Conservation (phyloP, 768 basidiomycete genomes). For the Mycena kentingensis region DNA sequence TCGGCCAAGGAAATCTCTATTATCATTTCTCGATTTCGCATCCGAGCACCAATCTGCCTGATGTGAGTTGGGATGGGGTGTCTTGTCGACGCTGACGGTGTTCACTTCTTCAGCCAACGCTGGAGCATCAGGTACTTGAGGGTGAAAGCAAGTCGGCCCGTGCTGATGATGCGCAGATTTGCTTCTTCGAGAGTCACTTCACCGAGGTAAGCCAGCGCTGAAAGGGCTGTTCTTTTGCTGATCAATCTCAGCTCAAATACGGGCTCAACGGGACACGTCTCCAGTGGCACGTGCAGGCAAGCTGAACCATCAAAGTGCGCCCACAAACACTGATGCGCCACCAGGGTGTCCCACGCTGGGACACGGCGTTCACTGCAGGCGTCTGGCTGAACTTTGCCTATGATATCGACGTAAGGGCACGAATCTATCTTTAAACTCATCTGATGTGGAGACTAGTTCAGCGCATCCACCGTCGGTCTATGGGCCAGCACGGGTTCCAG, state of each 20-base stretch:
- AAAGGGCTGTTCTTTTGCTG: neutral
- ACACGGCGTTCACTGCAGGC: conserved; percentile 49
- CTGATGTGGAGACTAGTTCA: conserved; percentile 41
- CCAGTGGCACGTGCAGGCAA: conserved; percentile 45
- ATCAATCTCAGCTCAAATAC: conserved; percentile 49
- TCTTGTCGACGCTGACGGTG: too few relatives aligned
- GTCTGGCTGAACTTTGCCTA: conserved; percentile 71
- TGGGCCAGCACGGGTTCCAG: conserved; percentile 54
- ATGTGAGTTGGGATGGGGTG: conserved; percentile 49
- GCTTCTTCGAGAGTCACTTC: conserved; percentile 67
- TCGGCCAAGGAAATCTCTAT: conserved; percentile 58
- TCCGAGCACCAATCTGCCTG: conserved; percentile 50
- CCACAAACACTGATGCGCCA: too few relatives aligned
- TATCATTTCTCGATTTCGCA: conserved; percentile 64
- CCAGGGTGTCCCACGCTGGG: conserved; percentile 46
- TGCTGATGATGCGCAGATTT: conserved; percentile 27
- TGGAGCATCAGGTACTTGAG: conserved; percentile 58
- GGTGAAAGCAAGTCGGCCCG: too few relatives aligned
- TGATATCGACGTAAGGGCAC: conserved; percentile 54
- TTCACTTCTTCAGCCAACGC: conserved; percentile 43
- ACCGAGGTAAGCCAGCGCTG: conserved; percentile 44
- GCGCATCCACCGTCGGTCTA: conserved; percentile 53
- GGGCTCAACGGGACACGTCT: conserved; percentile 53
- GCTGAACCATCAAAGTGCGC: too few relatives aligned
- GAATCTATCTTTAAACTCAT: neutral